Evolutionary conservation across 345 rosid species (phyloP), one percentile per base, ranked within the genome.

Genomic region (Eutrema yunnanense): DNA sequence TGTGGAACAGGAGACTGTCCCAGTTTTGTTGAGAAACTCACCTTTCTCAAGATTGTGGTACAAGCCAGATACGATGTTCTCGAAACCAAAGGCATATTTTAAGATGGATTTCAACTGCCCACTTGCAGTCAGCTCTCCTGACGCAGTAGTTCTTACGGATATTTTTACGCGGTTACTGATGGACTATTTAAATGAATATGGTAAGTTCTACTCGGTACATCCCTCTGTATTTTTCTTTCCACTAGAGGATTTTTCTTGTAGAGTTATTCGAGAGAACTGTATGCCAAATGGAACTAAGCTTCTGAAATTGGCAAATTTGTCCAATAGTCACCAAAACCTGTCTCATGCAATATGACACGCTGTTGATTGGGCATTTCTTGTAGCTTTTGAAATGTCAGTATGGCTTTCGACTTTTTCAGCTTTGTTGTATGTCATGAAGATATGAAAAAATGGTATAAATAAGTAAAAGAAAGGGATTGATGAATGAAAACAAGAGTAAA

Each of bases 151-250:
- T 78, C 86, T 94, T 58, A 81, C 90, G 9, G 77, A 83, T 75
- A 73, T 94, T 38, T 94, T 91, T 80, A 78, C 96, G 7, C 84
- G 84, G 48, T 71, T 94, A 76, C 54, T 94, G 81, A 87, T 84
- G 86, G 98, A 94, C 81, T 88, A 91, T 79, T 78, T 94, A 87
- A 94, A 94, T 84, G 98, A 94, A 83, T 91, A 86, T 42, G 98
- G 98, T 91, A 82, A 82, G 84, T 62, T 69, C 34, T 69, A 13
- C 11, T 38, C 9, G 10, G 4, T 76, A 9, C 38, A 41, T 65
- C 12, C 47, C 29, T 71, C 16, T 2, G 1, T 40, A 41, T 19
- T 22, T 56, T 44, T 14, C 44, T 50, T 58, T 60, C 33, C 56
- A 43, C 37, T 38, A 58, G 42, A 56, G 33, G 32, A 32, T 32